These are phyloP conservation scores for Peronospora belbahrii DNA, from an alignment of 352 stramenopile genomes.

Conservation along the genomic window DNA sequence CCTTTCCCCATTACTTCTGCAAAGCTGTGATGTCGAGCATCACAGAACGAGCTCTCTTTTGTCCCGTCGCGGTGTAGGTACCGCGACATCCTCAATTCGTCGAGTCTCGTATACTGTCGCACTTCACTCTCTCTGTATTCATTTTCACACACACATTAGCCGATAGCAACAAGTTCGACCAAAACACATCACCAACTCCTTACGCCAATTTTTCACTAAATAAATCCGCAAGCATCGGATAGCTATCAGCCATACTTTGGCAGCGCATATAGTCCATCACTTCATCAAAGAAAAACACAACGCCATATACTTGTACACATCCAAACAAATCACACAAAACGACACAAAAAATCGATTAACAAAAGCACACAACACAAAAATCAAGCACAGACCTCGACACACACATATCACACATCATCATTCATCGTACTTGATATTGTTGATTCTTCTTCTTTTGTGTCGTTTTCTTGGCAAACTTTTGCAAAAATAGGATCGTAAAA, in stretches of 20 bases:
- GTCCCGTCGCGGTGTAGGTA: background rate
- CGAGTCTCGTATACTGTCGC: slow-evolving; percentile 6
- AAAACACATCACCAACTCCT: slow-evolving; percentile 3
- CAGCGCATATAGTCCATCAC: slow-evolving; percentile 54
- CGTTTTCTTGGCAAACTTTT: slow-evolving; percentile 24
- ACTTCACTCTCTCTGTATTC: slow-evolving; percentile 21
- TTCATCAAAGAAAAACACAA: slow-evolving; percentile 62
- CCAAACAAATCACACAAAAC: background rate
- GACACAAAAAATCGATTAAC: background rate
- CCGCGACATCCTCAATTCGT: slow-evolving; percentile 1
- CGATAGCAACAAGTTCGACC: background rate
- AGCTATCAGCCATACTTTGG: slow-evolving; percentile 44
- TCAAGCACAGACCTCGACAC: background rate
- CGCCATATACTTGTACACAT: slow-evolving; percentile 52
- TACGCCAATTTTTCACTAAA: slow-evolving; percentile 36
- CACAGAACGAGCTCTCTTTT: slow-evolving; percentile 4
- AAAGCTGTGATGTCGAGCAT: background rate
- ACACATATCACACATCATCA: too few species aligned
- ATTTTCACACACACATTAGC: background rate
- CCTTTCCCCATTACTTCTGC: slow-evolving; percentile 6
- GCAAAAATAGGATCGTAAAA: slow-evolving; percentile 61
- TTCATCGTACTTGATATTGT: slow-evolving; percentile 27
- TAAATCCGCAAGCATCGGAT: slow-evolving; percentile 23
- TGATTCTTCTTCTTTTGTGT: slow-evolving; percentile 6
- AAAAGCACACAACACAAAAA: background rate